phyloP scores from a whole-genome alignment of 495 filamentous ascomycete genomes.

The Aspergillus conjunctus region DNA sequence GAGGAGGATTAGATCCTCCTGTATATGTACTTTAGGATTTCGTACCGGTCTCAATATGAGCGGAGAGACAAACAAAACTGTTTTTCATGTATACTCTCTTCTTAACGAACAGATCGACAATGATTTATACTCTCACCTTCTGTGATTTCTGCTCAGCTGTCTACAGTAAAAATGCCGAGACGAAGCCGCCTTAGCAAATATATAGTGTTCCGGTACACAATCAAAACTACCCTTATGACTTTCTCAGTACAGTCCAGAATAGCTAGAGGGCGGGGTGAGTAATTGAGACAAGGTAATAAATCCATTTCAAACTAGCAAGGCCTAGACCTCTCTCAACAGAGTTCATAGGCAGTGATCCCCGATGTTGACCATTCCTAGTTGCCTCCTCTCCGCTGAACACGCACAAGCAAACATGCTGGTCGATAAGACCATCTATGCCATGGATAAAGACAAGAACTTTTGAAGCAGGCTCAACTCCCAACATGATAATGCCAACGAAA shows the following conservation, averaged over 20 bases:
- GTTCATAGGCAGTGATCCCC: slow-evolving; percentile 38
- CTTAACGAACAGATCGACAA: too few species aligned
- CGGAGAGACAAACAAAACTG: too few species aligned
- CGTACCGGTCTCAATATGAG: too few species aligned
- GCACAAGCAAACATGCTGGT: slow-evolving; percentile 4
- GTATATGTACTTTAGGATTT: slow-evolving; percentile 3
- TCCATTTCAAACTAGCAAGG: not conserved
- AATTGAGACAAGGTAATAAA: not conserved
- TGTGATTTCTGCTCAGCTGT: too few species aligned
- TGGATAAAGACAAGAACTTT: slow-evolving; percentile 14
- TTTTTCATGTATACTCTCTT: too few species aligned
- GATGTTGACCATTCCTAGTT: slow-evolving; percentile 46
- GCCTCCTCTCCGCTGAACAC: slow-evolving; percentile 9
- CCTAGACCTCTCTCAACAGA: not conserved
- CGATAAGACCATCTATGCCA: slow-evolving; percentile 20
- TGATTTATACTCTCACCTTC: too few species aligned
- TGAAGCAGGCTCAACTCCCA: slow-evolving; percentile 21
- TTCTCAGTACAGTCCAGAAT: too few species aligned
- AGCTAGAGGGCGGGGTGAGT: too few species aligned
- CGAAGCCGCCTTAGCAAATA: too few species aligned
- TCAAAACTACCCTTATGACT: too few species aligned
- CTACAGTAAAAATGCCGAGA: too few species aligned
- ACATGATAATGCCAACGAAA: slow-evolving; percentile 25
- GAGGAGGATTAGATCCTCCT: slow-evolving; percentile 66
- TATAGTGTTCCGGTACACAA: too few species aligned